Base-by-base conservation (phyloP, 140 eudicot genomes). In the Flaveria floridana region DNA sequence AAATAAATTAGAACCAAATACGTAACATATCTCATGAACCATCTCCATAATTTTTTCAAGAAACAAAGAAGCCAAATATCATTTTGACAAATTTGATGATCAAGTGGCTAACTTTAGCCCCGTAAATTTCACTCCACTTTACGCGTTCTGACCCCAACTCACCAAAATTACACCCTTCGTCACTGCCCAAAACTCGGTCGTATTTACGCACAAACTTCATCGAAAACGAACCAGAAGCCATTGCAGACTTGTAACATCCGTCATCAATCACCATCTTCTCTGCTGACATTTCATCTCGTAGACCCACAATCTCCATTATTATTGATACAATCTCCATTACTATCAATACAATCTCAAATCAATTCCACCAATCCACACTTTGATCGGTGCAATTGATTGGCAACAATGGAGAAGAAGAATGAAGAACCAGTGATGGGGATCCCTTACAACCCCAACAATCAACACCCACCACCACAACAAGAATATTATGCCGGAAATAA, bases 361-460 rank as follows among this genome's bases (percentile, higher is more conserved):
- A 34, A 50, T 23, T 13, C 41, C 26, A 64, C 30, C 2, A 50
- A 66, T 51, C 77, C 10, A 15, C 30, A 42, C 73, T 39, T 44
- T 13, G 53, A 72, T 65, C 74, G 52, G 69, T 48, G 73, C 41
- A 34, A 34, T 34, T 70, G 34, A 28, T 28, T 28, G 34, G 34
- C 34, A 69, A 74, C 71, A 19, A 65, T 34, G 19, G 78, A 77
- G 86, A 78, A 74, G 6, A 63, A 82, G 80, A 76, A 71, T 23
- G 94, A 82, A 0, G 85, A 86, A 52, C 95, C 96, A 56, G 96
- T 75, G 83, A 80, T 91, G 65, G 97, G 96, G 50, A 84, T 89
- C 67, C 96, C 97, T 8, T 91, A 86, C 89, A 76, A 81, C 57
- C 80, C 86, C 50, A 65, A 64, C 13, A 48, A 83, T 50, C 89